Percentiles rank a stretch among this genome's conserved stretches.
Evolutionary conservation across 192 early-diverging fungal genomes (phyloP).

Genomic region (Allomyces macrogynus): DNA sequence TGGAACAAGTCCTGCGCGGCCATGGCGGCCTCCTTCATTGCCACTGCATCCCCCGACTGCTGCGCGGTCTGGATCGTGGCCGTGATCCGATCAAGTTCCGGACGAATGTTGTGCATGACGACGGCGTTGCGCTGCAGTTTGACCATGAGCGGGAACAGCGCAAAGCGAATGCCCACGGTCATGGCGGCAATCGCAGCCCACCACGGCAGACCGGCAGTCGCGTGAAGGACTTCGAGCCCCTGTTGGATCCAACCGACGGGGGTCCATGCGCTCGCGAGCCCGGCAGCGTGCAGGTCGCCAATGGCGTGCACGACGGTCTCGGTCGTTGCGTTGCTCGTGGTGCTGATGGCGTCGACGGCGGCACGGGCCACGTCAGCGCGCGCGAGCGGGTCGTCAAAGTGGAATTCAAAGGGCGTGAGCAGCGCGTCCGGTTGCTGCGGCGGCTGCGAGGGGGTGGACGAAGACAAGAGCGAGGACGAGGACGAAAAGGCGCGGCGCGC

Average conservation of each 20-base stretch:
- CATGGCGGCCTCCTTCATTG: conserved; percentile 21
- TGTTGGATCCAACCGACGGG: conserved; percentile 54
- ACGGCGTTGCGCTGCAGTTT: conserved; percentile 49
- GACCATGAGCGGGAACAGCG: conserved; percentile 49
- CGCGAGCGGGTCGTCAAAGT: no score
- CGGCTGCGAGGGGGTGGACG: no score
- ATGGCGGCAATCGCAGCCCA: conserved; percentile 60
- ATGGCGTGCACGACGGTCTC: not conserved
- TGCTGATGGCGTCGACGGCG: no score
- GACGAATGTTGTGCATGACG: conserved; percentile 49
- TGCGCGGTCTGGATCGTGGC: conserved; percentile 42
- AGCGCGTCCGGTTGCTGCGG: no score
- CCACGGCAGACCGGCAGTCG: conserved; percentile 75
- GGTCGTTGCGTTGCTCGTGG: no score
- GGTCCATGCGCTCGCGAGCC: conserved; percentile 38
- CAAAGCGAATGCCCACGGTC: conserved; percentile 46
- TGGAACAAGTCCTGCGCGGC: conserved; percentile 45
- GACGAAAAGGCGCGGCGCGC: no score
- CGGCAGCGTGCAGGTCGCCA: conserved; percentile 69
- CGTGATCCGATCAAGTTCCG: conserved; percentile 40
- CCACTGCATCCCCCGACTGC: conserved; percentile 28
- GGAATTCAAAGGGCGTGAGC: no score
- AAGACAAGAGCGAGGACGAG: no score
- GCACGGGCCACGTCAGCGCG: no score
- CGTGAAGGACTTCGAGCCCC: conserved; percentile 55